phyloP scores from a whole-genome alignment of 2,329 filamentous ascomycete genomes.

The Phyllosticta citribraziliensis region DNA sequence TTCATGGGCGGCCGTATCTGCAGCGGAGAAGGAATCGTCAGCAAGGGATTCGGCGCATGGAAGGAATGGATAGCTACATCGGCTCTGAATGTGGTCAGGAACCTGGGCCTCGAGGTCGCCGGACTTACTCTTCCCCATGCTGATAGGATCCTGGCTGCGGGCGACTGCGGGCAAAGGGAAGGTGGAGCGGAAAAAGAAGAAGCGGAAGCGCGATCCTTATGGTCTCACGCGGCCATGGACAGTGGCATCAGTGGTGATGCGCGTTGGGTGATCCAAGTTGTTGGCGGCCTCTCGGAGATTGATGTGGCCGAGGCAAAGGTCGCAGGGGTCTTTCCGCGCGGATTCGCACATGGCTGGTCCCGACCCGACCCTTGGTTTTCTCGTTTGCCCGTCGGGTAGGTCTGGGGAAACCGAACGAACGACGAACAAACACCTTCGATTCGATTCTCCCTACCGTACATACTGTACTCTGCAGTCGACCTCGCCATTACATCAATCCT shows the following conservation, averaged over 20 bases:
- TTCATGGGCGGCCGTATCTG: constrained; percentile 56
- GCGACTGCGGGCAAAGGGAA: constrained; percentile 6
- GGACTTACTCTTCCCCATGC: constrained; percentile 12
- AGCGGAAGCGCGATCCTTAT: background rate
- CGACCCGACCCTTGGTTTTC: too few relatives aligned
- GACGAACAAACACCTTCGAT: too few relatives aligned
- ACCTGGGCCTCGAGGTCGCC: constrained; percentile 11
- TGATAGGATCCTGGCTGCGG: background rate
- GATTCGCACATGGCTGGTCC: background rate
- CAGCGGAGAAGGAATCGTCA: background rate
- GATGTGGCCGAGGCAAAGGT: background rate
- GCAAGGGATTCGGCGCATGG: background rate
- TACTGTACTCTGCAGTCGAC: too few relatives aligned
- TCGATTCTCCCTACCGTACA: too few relatives aligned
- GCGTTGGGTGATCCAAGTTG: constrained; percentile 4
- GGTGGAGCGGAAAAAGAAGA: constrained; percentile 10
- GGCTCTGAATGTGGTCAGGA: constrained; percentile 8
- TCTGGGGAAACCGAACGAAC: too few relatives aligned
- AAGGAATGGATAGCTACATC: constrained; percentile 10
- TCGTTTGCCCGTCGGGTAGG: too few relatives aligned
- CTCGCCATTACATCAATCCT: too few relatives aligned
- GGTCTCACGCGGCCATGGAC: background rate
- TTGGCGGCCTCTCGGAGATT: background rate
- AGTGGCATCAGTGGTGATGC: background rate
- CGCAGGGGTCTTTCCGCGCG: too few relatives aligned